Conservation (phyloP, 345 rosid genomes). For the Murraya paniculata region DNA sequence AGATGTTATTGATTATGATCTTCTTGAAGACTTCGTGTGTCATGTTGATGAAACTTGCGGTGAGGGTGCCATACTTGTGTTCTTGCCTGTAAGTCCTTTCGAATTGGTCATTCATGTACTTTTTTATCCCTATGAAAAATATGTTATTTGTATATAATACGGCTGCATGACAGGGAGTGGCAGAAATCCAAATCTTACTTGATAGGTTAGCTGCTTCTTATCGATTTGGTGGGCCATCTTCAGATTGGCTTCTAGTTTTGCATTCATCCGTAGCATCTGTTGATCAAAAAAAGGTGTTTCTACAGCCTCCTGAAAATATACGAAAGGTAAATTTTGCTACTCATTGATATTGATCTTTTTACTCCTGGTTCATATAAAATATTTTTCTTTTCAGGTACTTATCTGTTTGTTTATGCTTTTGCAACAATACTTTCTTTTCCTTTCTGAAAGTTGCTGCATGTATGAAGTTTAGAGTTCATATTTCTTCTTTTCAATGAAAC, state of each 20-base stretch:
- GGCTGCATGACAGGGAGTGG: conserved; percentile 54
- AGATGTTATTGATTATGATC: conserved; percentile 80
- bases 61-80: conserved; percentile 80
- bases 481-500: background rate
- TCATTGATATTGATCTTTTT: background rate
- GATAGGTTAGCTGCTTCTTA: conserved; percentile 80
- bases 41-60: conserved; percentile 75
- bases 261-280: conserved; percentile 81
- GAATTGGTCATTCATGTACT: background rate
- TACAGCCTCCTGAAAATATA: conserved; percentile 65
- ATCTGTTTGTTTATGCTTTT: background rate
- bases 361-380: background rate
- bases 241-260: conserved; percentile 84
- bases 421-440: background rate
- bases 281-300: conserved; percentile 75
- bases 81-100: conserved; percentile 70
- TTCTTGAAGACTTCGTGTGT: conserved; percentile 85
- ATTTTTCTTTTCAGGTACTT: background rate
- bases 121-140: background rate
- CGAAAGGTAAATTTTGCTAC: conserved; percentile 58
- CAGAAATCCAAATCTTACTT: conserved; percentile 66
- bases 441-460: background rate
- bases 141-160: conserved; percentile 10
- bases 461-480: background rate
- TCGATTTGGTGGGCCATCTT: conserved; percentile 77